Percentiles rank a stretch among this genome's conserved stretches.
These are phyloP conservation scores for Scortechinia acanthostroma DNA, from an alignment of 2,329 filamentous ascomycete genomes.

Conservation along the genomic window DNA sequence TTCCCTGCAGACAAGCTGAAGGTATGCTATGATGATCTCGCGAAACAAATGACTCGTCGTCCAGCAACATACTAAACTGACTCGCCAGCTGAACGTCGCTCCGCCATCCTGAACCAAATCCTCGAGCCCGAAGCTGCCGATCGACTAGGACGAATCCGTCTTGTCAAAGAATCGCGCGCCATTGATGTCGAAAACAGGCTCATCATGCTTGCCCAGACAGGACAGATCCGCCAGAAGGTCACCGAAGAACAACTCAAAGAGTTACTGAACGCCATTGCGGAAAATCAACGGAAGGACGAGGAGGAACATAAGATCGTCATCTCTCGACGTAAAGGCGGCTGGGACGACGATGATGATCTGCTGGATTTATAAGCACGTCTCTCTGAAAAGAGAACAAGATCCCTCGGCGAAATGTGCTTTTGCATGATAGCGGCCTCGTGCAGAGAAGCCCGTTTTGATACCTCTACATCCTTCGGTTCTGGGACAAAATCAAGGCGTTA, in stretches of 20 bases:
- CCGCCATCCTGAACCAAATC: slow-evolving; percentile 80
- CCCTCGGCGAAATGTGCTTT: too few relatives aligned
- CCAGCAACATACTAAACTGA: too few relatives aligned
- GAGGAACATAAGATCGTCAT: slow-evolving; percentile 80
- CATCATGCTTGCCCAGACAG: slow-evolving; percentile 81
- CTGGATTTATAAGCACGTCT: slow-evolving; percentile 49
- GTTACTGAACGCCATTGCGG: slow-evolving; percentile 75
- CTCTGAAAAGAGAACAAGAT: too few relatives aligned
- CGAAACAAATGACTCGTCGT: too few relatives aligned
- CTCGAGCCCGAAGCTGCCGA: slow-evolving; percentile 90
- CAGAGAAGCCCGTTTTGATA: too few relatives aligned
- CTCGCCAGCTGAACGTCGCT: slow-evolving; percentile 64
- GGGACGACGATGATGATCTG: slow-evolving; percentile 74
- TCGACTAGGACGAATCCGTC: slow-evolving; percentile 83
- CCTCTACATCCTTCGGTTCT: too few relatives aligned
- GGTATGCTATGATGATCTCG: too few relatives aligned
- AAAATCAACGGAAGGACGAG: slow-evolving; percentile 48
- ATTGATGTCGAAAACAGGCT: slow-evolving; percentile 85
- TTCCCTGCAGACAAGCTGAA: slow-evolving; percentile 4
- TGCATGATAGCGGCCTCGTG: too few relatives aligned
- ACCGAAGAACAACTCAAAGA: slow-evolving; percentile 92
- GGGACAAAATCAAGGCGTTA: too few relatives aligned
- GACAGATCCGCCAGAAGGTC: slow-evolving; percentile 80
- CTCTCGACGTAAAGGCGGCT: slow-evolving; percentile 74
- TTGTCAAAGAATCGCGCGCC: slow-evolving; percentile 89